phyloP scores from a whole-genome alignment of 1,284 basidiomycete species.

The Tranzscheliella williamsii region DNA sequence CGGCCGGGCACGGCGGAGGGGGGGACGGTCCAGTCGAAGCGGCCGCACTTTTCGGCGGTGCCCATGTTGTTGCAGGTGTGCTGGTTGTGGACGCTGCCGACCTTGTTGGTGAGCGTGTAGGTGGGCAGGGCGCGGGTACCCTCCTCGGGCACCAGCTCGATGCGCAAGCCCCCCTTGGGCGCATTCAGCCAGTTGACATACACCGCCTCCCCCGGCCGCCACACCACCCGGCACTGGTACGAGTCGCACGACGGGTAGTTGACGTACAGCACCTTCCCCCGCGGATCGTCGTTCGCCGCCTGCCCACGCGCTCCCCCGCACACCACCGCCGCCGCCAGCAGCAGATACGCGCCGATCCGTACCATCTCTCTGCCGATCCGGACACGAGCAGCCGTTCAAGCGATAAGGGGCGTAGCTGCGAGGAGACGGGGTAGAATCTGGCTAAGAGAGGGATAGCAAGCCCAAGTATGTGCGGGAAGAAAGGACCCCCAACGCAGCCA shows the following conservation, averaged over 20 bases:
- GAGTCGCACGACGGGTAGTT: constrained; percentile 24
- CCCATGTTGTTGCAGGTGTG: constrained; percentile 20
- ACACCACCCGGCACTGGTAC: constrained; percentile 26
- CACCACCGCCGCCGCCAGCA: no score
- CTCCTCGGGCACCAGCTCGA: constrained; percentile 31
- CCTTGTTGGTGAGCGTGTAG: constrained; percentile 29
- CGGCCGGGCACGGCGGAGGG: constrained; percentile 8
- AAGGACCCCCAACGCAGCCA: no score
- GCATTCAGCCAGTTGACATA: constrained; percentile 38
- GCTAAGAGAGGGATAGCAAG: no score
- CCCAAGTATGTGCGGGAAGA: no score
- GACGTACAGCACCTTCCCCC: constrained; percentile 32
- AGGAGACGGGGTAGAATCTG: no score
- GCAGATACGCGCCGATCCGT: no score
- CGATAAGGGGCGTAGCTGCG: no score
- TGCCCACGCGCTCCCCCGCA: no score
- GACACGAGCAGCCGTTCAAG: no score
- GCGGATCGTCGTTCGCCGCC: constrained; percentile 22
- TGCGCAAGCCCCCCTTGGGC: constrained; percentile 20
- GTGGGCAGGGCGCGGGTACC: constrained; percentile 13
- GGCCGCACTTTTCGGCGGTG: constrained; percentile 21
- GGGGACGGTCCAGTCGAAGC: constrained; percentile 21
- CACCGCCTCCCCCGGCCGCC: constrained; percentile 7
- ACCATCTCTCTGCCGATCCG: no score
- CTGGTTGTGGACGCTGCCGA: constrained; percentile 8